Conservation (phyloP, 345 rosid species). For the Draba incana region DNA sequence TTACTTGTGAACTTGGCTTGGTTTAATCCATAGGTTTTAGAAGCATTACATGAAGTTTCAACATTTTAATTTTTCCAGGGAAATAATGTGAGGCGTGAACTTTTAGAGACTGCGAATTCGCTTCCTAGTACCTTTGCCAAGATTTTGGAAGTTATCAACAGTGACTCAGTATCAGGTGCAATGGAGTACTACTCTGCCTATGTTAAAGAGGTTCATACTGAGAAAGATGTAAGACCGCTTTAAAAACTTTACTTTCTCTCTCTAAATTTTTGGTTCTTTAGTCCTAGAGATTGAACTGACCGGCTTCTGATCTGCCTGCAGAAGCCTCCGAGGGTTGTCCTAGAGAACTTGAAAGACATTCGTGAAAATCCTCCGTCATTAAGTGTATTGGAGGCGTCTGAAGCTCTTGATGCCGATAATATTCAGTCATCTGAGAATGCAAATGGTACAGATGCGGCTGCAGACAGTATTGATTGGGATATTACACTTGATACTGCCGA, state of each 20-base stretch:
- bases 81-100: slow-evolving; percentile 84
- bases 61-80: slow-evolving; percentile 55
- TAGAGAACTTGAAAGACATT: slow-evolving; percentile 64
- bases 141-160: slow-evolving; percentile 73
- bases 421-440: slow-evolving; percentile 48
- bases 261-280: background rate
- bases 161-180: slow-evolving; percentile 70
- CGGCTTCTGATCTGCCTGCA: slow-evolving; percentile 48
- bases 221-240: slow-evolving; percentile 71
- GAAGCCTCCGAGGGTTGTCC: slow-evolving; percentile 55
- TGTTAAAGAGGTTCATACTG: slow-evolving; percentile 82
- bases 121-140: slow-evolving; percentile 77
- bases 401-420: slow-evolving; percentile 51
- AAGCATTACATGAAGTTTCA: slow-evolving; percentile 13
- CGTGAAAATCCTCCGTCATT: slow-evolving; percentile 80
- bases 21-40: slow-evolving; percentile 24
- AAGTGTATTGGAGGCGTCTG: slow-evolving; percentile 60
- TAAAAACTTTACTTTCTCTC: slow-evolving; percentile 4
- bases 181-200: slow-evolving; percentile 81
- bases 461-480: slow-evolving; percentile 86
- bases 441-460: slow-evolving; percentile 52
- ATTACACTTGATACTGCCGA: slow-evolving; percentile 75
- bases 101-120: slow-evolving; percentile 83
- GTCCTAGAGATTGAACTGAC: slow-evolving; percentile 6
- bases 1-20: slow-evolving; percentile 23